These are phyloP conservation scores for Thalassiosira livingstoniorum DNA, from an alignment of 352 stramenopile genomes.

Conservation along the genomic window DNA sequence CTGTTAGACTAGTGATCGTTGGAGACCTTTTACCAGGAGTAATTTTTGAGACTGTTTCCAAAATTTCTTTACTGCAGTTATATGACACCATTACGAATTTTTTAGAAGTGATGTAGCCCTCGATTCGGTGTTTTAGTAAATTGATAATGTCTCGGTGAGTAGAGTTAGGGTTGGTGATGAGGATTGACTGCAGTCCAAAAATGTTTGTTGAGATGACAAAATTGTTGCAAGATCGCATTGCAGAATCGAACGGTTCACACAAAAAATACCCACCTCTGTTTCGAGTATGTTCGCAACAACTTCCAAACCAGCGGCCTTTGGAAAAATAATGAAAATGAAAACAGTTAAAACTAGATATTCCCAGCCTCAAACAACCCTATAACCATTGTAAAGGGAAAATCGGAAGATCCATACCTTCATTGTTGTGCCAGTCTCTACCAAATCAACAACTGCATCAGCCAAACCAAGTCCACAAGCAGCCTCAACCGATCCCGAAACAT, in stretches of 20 bases:
- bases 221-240: background rate
- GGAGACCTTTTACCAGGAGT: conserved; percentile 94
- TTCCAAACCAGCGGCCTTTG: conserved; percentile 92
- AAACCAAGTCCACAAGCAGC: conserved; percentile 96
- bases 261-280: conserved; percentile 52
- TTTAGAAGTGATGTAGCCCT: conserved; percentile 96
- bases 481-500: conserved; percentile 98
- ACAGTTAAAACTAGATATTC: too few species aligned
- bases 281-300: conserved; percentile 93
- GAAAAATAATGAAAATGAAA: conserved; percentile 23
- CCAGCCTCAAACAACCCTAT: too few species aligned
- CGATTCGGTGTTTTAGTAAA: conserved; percentile 91
- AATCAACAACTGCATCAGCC: conserved; percentile 97
- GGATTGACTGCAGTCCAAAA: conserved; percentile 86
- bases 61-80: conserved; percentile 92
- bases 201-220: background rate
- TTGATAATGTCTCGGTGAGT: conserved; percentile 86
- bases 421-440: conserved; percentile 98
- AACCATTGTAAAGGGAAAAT: too few species aligned
- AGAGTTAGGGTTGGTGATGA: conserved; percentile 88
- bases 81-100: conserved; percentile 99
- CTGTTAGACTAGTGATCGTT: conserved; percentile 89
- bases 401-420: conserved; percentile 90
- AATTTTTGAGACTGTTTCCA: conserved; percentile 90
- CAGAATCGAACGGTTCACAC: conserved; percentile 60